Conservation (phyloP, 768 basidiomycete species). For the Auriculariales sp. region DNA sequence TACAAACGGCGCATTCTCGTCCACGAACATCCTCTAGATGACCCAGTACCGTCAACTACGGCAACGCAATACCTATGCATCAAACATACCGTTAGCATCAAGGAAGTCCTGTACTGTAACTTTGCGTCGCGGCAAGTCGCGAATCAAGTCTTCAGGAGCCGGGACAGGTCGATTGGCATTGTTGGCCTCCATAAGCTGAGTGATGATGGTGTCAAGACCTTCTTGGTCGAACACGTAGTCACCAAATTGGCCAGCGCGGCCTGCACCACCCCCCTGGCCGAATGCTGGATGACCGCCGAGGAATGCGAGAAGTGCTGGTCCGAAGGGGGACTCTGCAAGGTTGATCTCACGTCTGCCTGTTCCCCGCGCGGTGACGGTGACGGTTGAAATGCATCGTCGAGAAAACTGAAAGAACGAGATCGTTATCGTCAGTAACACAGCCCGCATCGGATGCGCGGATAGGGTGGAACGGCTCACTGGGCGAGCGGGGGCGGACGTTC, state of each 20-base stretch:
- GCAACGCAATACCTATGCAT: neutral
- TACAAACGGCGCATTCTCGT: slow-evolving; percentile 78
- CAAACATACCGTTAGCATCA: neutral
- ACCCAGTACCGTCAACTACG: neutral
- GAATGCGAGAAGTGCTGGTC: slow-evolving; percentile 56
- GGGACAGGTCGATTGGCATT: slow-evolving; percentile 65
- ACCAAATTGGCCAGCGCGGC: slow-evolving; percentile 52
- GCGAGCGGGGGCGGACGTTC: slow-evolving; percentile 23
- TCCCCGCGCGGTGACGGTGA: no score
- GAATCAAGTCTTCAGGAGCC: slow-evolving; percentile 66
- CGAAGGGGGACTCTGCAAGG: slow-evolving; percentile 52
- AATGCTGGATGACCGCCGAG: slow-evolving; percentile 24
- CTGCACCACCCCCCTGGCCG: neutral
- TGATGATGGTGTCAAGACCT: slow-evolving; percentile 79
- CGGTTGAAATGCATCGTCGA: neutral
- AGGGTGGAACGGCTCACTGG: slow-evolving; percentile 27
- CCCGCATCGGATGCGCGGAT: no score
- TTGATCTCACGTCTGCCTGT: no score
- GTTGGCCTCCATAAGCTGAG: slow-evolving; percentile 74
- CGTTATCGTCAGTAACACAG: slow-evolving; percentile 1
- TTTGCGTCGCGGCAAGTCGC: slow-evolving; percentile 36
- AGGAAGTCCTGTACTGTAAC: neutral
- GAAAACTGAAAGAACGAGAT: neutral
- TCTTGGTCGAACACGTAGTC: slow-evolving; percentile 91
- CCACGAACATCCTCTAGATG: neutral